These are phyloP conservation scores for Uronychia binucleata DNA, from an alignment of 73 alveolate species.

Conservation along the genomic window DNA sequence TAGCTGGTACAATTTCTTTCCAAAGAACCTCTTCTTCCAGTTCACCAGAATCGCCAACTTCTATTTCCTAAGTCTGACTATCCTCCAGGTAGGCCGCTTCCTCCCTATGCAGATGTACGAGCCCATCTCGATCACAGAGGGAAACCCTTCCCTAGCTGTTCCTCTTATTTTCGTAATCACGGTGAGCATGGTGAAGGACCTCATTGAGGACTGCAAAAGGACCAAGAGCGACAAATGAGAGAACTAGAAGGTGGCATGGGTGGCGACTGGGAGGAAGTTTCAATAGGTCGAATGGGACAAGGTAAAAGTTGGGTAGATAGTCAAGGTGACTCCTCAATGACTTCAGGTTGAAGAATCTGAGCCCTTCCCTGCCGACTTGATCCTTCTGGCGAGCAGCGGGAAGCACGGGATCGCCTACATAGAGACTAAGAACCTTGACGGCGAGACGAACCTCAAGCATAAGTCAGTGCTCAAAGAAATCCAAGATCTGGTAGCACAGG, in stretches of 20 bases:
- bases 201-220: constrained; percentile 94
- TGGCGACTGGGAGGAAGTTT: not conserved
- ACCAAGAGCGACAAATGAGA: constrained; percentile 76
- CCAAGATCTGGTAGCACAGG: constrained; percentile 42
- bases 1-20: constrained; percentile 61
- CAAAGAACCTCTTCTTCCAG: constrained; percentile 65
- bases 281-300: constrained; percentile 79
- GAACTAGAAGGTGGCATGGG: not conserved
- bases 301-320: constrained; percentile 86
- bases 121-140: constrained; percentile 83
- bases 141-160: constrained; percentile 82
- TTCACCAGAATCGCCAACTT: constrained; percentile 71
- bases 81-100: constrained; percentile 54
- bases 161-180: constrained; percentile 88
- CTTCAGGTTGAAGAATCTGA: constrained; percentile 65
- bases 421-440: constrained; percentile 97
- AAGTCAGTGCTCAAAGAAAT: constrained; percentile 69
- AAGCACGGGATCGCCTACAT: constrained; percentile 85
- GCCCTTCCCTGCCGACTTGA: constrained; percentile 92
- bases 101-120: constrained; percentile 10
- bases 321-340: constrained; percentile 24
- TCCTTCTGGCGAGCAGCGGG: constrained; percentile 83
- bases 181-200: constrained; percentile 90
- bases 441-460: constrained; percentile 96
- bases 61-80: constrained; percentile 67